These are phyloP conservation scores for Aspergillus phoenicis DNA, from an alignment of 2,329 filamentous ascomycete genomes.

Conservation along the genomic window DNA sequence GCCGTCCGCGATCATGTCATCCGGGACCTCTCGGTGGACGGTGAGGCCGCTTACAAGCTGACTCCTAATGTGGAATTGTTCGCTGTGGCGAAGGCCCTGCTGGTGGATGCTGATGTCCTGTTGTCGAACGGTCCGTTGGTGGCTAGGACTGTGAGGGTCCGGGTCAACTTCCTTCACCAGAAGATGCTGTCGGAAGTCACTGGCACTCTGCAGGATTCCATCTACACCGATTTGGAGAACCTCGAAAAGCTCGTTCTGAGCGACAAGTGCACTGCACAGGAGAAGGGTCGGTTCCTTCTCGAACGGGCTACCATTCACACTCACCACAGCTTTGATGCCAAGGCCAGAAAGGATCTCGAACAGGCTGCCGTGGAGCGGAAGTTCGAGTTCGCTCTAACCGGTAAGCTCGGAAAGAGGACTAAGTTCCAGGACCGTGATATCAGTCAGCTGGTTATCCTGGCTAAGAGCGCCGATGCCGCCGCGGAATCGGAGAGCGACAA, in stretches of 20 bases:
- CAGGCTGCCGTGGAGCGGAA: conserved; percentile 67
- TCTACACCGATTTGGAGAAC: conserved; percentile 61
- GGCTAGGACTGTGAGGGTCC: conserved; percentile 64
- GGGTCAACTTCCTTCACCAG: conserved; percentile 74
- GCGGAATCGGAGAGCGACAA: conserved; percentile 26
- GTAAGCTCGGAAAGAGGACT: conserved; percentile 71
- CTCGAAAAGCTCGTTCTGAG: conserved; percentile 49
- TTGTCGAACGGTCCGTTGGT: conserved; percentile 45
- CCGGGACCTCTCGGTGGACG: conserved; percentile 74
- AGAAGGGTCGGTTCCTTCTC: conserved; percentile 71
- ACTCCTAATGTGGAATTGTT: conserved; percentile 85
- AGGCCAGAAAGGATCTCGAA: conserved; percentile 71
- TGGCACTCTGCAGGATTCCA: conserved; percentile 59
- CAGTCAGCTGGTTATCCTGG: conserved; percentile 88
- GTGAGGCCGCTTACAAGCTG: conserved; percentile 80
- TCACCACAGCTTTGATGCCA: conserved; percentile 77
- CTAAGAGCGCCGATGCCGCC: conserved; percentile 65
- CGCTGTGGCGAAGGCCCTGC: conserved; percentile 67
- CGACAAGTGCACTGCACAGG: conserved; percentile 41
- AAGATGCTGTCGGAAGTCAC: conserved; percentile 66
- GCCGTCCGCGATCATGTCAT: conserved; percentile 63
- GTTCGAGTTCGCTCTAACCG: conserved; percentile 81
- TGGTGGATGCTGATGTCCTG: conserved; percentile 53
- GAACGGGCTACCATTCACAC: conserved; percentile 84
- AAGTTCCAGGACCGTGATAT: conserved; percentile 52